These are phyloP conservation scores for Vachellia collinsii DNA, from an alignment of 306 rosid species.

Conservation along the genomic window DNA sequence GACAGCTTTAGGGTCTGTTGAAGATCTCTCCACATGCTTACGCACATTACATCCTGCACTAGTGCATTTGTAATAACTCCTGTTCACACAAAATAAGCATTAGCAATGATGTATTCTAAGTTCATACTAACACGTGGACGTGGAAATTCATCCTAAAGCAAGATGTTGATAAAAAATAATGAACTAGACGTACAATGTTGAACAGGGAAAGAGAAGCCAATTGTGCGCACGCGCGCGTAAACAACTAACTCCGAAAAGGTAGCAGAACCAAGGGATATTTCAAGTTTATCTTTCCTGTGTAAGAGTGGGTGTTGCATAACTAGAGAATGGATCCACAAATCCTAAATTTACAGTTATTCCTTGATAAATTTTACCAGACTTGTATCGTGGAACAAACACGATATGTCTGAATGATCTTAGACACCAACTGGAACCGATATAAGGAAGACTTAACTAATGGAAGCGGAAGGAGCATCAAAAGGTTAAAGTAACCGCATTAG, in stretches of 20 bases:
- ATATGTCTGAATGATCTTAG: not conserved
- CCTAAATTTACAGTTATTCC: not conserved
- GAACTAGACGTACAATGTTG: not conserved
- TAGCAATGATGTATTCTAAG: not conserved
- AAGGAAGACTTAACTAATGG: slow-evolving; percentile 10
- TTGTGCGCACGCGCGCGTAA: too few relatives aligned
- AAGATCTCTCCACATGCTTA: slow-evolving; percentile 94
- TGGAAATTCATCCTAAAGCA: slow-evolving; percentile 1
- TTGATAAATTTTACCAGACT: not conserved
- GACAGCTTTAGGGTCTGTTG: slow-evolving; percentile 89
- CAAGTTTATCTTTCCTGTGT: not conserved
- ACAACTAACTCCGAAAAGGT: slow-evolving; percentile 25
- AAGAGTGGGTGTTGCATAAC: not conserved
- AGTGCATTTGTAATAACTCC: slow-evolving; percentile 99
- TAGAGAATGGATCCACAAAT: slow-evolving; percentile 4
- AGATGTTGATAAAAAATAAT: slow-evolving; percentile 4
- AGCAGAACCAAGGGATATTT: slow-evolving; percentile 17
- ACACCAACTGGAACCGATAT: not conserved
- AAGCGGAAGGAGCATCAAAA: slow-evolving; percentile 11
- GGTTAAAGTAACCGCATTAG: not conserved
- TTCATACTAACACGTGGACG: not conserved
- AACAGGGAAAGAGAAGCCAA: too few relatives aligned
- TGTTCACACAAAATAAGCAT: slow-evolving; percentile 42
- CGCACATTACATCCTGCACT: slow-evolving; percentile 89
- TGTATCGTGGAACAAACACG: not conserved